Evolutionary conservation across 805 yeast species (phyloP), one percentile per base, ranked within the genome.

Genomic region (Pichia phayaonensis): DNA sequence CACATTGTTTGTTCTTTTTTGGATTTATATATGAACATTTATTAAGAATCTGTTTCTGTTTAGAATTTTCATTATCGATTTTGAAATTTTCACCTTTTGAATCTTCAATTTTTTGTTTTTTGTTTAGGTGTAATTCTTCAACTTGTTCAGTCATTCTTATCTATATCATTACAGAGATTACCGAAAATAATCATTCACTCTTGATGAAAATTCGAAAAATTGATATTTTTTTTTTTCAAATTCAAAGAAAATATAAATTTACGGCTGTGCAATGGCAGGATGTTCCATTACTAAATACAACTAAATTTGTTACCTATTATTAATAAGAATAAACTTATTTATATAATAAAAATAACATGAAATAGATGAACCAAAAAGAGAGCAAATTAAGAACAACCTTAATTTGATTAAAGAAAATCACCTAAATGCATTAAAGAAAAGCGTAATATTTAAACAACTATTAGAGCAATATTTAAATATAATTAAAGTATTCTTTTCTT

Each of bases 1-100:
- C 77, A 64, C 95, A 86, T 43, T 64, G 66, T 49, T 87, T 69
- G 39, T 73, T 73, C 63, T 79, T 81, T 59, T 72, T 73, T 13
- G 62, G 67, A 18, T 83, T 62, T 45, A 71, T 68, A 59, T 60
- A 81, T 52, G 72, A 74, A 63, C 90, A 79, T 66, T 70, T 58
- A 24, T 51, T 56, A 40, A 56, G 48, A 2, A n/a, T 21, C 24
- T 29, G 46, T 8, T 18, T 23, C 13, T 16, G 44, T 11, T 15
- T 46, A 20, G 7, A 2, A 18, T 27, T 38, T 38, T 21, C 27
- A 44, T 16, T 46, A 24, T 23, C 26, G 31, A 8, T 29, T 40
- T 18, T 8, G 12, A 1, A 16, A 6, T 24, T 24, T 16, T 34
- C 26, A 29, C 8, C 36, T 3, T 31, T 44, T n/a, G 24, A 12